Evolutionary conservation across 345 rosid genomes (phyloP).

Genomic region (Limnanthes douglasii): DNA sequence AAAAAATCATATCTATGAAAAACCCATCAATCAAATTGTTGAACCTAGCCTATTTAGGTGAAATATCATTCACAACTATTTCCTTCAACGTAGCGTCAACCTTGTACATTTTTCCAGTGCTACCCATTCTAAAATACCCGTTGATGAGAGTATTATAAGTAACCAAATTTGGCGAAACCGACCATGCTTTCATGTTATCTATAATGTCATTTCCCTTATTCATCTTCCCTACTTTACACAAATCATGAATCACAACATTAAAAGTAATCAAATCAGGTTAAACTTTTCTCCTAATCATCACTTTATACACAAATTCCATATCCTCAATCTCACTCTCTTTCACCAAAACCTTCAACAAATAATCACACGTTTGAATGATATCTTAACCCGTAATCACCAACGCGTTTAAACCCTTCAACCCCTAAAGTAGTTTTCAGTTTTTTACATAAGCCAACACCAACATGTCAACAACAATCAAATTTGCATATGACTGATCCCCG

Average conservation of each 20-base stretch:
- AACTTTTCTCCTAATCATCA: conserved; percentile 52
- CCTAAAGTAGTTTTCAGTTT: conserved; percentile 28
- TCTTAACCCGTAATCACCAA: conserved; percentile 58
- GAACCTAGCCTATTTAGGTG: conserved; percentile 39
- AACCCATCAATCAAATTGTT: conserved; percentile 74
- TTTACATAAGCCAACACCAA: conserved; percentile 41
- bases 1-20: conserved; percentile 50
- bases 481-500: conserved; percentile 32
- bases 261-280: conserved; percentile 28
- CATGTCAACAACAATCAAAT: conserved; percentile 50
- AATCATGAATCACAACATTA: conserved; percentile 38
- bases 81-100: conserved; percentile 54
- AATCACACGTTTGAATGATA: conserved; percentile 60
- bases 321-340: conserved; percentile 24
- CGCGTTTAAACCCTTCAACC: conserved; percentile 59
- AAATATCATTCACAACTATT: conserved; percentile 37
- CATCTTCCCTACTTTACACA: conserved; percentile 70
- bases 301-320: conserved; percentile 47
- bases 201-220: conserved; percentile 43
- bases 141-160: conserved; percentile 55
- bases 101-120: conserved; percentile 62
- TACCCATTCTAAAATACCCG: conserved; percentile 60
- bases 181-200: conserved; percentile 55
- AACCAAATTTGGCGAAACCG: conserved; percentile 32
- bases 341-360: conserved; percentile 52